Conservation (phyloP, 2,329 filamentous ascomycete genomes). For the Fusarium drepaniforme region DNA sequence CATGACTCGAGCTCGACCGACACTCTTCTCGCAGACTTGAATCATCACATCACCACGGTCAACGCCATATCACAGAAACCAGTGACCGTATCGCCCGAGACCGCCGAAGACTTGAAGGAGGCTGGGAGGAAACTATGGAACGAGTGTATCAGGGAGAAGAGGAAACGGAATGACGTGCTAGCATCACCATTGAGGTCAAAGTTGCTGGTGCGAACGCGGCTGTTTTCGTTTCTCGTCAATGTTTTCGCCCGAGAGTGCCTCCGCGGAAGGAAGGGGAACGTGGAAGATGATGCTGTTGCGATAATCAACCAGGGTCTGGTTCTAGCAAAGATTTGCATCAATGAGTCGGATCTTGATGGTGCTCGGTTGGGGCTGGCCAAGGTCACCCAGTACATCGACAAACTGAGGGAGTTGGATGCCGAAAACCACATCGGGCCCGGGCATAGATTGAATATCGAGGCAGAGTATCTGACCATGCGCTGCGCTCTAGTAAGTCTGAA, state of each 20-base stretch:
- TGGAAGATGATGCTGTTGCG: conserved; percentile 60
- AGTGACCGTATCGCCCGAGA: neutral
- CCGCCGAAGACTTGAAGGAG: conserved; percentile 62
- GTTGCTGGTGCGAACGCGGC: conserved; percentile 56
- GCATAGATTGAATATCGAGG: conserved; percentile 55
- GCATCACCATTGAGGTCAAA: conserved; percentile 38
- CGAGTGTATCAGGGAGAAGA: conserved; percentile 65
- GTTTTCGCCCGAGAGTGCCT: conserved; percentile 63
- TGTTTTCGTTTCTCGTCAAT: conserved; percentile 76
- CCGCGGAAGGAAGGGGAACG: conserved; percentile 39
- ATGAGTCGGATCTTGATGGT: conserved; percentile 67
- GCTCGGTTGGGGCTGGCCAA: conserved; percentile 73
- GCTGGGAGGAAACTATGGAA: conserved; percentile 76
- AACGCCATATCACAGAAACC: conserved; percentile 23
- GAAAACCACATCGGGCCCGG: neutral
- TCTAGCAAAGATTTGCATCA: conserved; percentile 65
- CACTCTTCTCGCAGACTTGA: conserved; percentile 50
- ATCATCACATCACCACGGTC: conserved; percentile 41
- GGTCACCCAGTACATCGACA: conserved; percentile 66
- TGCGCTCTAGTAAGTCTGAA: conserved; percentile 70
- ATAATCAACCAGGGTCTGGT: conserved; percentile 77
- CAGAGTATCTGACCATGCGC: conserved; percentile 75
- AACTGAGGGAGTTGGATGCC: conserved; percentile 22
- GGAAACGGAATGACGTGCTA: conserved; percentile 32
- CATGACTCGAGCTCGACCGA: conserved; percentile 55